Evolutionary conservation across 768 basidiomycete species (phyloP), one percentile per base, ranked within the genome.

Genomic region (Mycena alexandri): DNA sequence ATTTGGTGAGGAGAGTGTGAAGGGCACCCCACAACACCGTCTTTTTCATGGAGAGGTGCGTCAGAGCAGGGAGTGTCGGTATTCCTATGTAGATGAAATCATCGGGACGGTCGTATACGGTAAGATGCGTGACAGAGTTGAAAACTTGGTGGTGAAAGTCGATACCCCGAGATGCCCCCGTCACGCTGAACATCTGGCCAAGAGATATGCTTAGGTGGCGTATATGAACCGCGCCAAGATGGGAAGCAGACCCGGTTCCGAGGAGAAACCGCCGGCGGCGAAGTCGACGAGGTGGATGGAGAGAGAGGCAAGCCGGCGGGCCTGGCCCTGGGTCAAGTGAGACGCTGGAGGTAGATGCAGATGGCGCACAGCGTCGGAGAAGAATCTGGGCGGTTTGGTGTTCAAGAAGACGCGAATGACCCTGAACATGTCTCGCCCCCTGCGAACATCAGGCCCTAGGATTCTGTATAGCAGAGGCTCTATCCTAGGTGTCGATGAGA

Each of bases 11-110:
- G 25, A 58, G 14, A 12, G 16, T 12, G 6, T 9, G 24, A n/a
- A 46, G 8, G 1, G 19, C 25, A 8, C 25, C 42, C 56, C 42
- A 17, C 2, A 17, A 16, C 5, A 46, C 14, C 3, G 13, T n/a
- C 12, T 25, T 19, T n/a, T 46, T 47, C 56, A 58, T 19, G 10
- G 34, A 14, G 19, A 58, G 29, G 17, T 58, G 56, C n/a, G 56
- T 58, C 6, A 58, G 29, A 3, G 17, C 19, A 13, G 56, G 56
- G 44, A 58, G 56, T 5, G 25, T 41, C 4, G 56, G 11, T 19
- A 58, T 10, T 4, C 38, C 22, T 2, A 9, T 2, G 42, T 33
- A 47, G 19, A 58, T 58, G 8, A 29, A 2, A 17, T 13, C 12
- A 19, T 17, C 19, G 4, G 14, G 43, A 58, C 21, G 21, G 56